Percentiles rank a stretch among this genome's conserved stretches.
phyloP scores from a whole-genome alignment of 495 filamentous ascomycete species.

The Daldinia caldariorum region DNA sequence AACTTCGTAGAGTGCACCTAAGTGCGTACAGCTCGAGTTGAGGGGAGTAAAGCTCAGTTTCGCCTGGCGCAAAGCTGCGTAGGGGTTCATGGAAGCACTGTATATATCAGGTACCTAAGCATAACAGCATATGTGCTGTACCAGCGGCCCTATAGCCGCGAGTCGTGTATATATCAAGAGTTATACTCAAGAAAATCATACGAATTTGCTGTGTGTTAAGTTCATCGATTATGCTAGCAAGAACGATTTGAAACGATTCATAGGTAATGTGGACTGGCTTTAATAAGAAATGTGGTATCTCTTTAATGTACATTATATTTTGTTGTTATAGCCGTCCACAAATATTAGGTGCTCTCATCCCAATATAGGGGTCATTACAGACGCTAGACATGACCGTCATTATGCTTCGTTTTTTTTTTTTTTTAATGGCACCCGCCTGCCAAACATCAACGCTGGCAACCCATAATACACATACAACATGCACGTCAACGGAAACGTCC shows the following conservation, averaged over 20 bases:
- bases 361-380: neutral
- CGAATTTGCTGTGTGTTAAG: neutral
- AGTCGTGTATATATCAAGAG: neutral
- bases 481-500: slow-evolving; percentile 4
- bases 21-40: neutral
- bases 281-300: slow-evolving; percentile 18
- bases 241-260: neutral
- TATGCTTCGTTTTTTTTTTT: slow-evolving; percentile 5
- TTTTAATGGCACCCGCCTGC: slow-evolving; percentile 22
- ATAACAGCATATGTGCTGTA: neutral
- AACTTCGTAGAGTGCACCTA: slow-evolving; percentile 68
- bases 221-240: no score
- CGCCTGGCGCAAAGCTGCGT: neutral
- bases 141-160: neutral
- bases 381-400: neutral
- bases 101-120: neutral
- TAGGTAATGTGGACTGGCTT: no score
- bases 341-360: slow-evolving; percentile 2
- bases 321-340: neutral
- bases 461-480: slow-evolving; percentile 29
- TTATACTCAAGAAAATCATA: neutral
- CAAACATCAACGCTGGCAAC: slow-evolving; percentile 1
- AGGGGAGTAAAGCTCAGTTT: neutral
- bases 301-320: slow-evolving; percentile 16
- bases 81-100: neutral